Conservation (phyloP, 306 rosid species). For the Sicyos baderoa region DNA sequence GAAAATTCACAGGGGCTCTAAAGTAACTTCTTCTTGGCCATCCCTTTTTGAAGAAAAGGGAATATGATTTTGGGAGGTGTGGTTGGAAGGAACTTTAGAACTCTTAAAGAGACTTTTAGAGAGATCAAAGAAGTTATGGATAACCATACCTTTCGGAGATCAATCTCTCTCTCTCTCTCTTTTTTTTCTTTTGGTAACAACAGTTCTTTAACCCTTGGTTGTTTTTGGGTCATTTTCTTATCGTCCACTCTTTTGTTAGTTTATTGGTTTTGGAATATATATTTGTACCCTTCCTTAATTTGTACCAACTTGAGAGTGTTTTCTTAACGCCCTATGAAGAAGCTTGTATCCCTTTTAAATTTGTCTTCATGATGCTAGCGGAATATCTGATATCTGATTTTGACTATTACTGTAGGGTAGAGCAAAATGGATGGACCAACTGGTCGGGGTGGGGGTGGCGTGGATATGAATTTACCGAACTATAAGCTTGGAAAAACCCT, state of each 20-base stretch:
- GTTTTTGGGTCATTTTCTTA: background rate
- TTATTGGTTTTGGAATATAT: background rate
- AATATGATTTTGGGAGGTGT: background rate
- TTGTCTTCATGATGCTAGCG: background rate
- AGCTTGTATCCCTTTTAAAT: background rate
- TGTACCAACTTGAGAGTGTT: background rate
- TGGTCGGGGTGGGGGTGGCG: constrained; percentile 40
- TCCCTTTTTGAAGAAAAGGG: background rate
- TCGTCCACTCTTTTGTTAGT: background rate
- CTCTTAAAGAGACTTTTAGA: background rate
- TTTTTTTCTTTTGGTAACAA: background rate
- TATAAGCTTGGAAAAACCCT: constrained; percentile 92
- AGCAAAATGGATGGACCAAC: constrained; percentile 57
- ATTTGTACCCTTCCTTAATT: background rate
- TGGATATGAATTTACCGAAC: constrained; percentile 55
- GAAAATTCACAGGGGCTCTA: background rate
- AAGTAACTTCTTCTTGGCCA: background rate
- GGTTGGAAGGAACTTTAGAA: background rate
- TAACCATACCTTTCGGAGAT: background rate
- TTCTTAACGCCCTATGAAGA: background rate
- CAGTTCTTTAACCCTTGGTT: background rate
- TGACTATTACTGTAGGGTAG: background rate
- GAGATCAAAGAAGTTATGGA: background rate
- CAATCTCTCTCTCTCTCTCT: background rate
- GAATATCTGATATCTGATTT: background rate